These are phyloP conservation scores for Tripterygium wilfordii DNA, from an alignment of 177 flowering plant genomes.

Conservation along the genomic window DNA sequence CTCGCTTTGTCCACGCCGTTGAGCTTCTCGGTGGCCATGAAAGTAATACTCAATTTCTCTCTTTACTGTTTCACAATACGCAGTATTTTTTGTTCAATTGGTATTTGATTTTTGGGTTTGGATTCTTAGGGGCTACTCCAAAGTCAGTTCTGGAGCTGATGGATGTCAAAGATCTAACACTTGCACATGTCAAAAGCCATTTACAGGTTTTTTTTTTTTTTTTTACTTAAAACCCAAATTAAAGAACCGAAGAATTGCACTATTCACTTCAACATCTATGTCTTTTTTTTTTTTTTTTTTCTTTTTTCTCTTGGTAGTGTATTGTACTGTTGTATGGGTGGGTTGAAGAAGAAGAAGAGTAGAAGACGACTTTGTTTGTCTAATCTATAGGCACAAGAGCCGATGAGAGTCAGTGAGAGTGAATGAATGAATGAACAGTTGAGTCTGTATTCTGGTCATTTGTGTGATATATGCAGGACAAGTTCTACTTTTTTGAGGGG, in stretches of 20 bases:
- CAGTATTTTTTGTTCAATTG: too few relatives aligned
- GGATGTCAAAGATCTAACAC: slow-evolving; percentile 84
- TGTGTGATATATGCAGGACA: too few relatives aligned
- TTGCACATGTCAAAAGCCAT: slow-evolving; percentile 84
- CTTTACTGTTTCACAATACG: background rate
- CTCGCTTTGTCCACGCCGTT: slow-evolving; percentile 81
- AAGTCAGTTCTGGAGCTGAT: slow-evolving; percentile 79
- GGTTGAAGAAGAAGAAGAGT: too few relatives aligned
- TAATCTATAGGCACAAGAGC: slow-evolving; percentile 46
- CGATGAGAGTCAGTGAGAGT: slow-evolving; percentile 39
- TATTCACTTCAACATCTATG: too few relatives aligned
- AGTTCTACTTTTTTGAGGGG: slow-evolving; percentile 25
- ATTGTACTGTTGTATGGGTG: too few relatives aligned
- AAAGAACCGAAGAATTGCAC: too few relatives aligned
- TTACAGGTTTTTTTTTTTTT: too few relatives aligned
- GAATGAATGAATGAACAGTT: slow-evolving; percentile 37
- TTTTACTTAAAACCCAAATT: too few relatives aligned
- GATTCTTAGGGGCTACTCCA: slow-evolving; percentile 64
- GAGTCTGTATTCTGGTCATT: too few relatives aligned
- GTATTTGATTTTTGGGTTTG: background rate
- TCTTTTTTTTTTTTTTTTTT: too few relatives aligned
- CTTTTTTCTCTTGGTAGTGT: too few relatives aligned
- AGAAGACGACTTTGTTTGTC: too few relatives aligned
- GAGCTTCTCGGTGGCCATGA: slow-evolving; percentile 94
- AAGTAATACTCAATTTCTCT: slow-evolving; percentile 30